phyloP scores from a whole-genome alignment of 129 eudicot genomes.

The Flaveria linearis region DNA sequence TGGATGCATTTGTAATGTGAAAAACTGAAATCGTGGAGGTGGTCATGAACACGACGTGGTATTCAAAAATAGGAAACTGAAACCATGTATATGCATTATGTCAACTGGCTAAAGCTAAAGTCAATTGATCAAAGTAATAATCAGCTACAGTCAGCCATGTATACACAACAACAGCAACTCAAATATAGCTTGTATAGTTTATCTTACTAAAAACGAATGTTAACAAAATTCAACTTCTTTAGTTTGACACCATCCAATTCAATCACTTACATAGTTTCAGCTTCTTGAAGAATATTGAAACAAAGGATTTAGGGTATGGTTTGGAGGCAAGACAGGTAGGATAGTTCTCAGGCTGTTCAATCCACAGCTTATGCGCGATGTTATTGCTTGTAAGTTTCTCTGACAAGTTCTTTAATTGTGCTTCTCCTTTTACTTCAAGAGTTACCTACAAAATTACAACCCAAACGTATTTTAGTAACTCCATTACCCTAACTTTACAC shows the following conservation, averaged over 20 bases:
- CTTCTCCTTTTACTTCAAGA: conserved; percentile 83
- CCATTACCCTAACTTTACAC: neutral
- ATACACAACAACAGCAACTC: conserved; percentile 17
- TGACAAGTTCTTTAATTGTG: conserved; percentile 61
- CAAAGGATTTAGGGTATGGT: conserved; percentile 83
- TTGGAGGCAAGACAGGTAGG: conserved; percentile 90
- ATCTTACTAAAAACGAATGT: neutral
- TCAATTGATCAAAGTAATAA: neutral
- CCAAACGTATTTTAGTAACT: neutral
- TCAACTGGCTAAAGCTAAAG: neutral
- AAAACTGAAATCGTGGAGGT: too few relatives aligned
- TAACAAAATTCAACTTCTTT: conserved; percentile 7
- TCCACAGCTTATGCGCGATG: conserved; percentile 86
- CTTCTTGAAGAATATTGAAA: conserved; percentile 76
- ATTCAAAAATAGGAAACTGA: too few relatives aligned
- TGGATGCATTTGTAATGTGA: neutral
- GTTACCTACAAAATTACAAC: conserved; percentile 52
- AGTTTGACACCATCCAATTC: neutral
- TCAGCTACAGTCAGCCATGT: neutral
- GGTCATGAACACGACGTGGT: too few relatives aligned
- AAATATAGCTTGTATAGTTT: conserved; percentile 22
- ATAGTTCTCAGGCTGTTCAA: conserved; percentile 88
- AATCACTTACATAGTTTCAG: conserved; percentile 87
- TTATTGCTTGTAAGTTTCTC: conserved; percentile 72
- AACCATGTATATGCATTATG: too few relatives aligned